These are phyloP conservation scores for Cercophora samala DNA, from an alignment of 495 filamentous ascomycete genomes.

Conservation along the genomic window DNA sequence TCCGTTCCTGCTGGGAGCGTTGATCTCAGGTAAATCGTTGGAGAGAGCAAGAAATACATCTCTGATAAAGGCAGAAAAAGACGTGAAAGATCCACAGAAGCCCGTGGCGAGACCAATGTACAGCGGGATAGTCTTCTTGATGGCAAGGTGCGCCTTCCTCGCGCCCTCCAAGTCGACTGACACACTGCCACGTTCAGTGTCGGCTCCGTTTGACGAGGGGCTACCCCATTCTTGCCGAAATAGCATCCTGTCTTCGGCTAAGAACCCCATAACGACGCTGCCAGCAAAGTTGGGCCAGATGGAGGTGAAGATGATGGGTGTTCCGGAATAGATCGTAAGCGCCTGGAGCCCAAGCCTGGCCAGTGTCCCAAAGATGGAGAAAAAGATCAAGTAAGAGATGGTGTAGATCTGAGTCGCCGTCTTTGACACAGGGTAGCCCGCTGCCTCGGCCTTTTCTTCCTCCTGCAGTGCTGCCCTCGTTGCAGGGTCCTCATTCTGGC, in stretches of 20 bases:
- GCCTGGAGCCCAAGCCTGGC: constrained; percentile 78
- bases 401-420: constrained; percentile 72
- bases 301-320: constrained; percentile 68
- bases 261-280: constrained; percentile 78
- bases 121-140: constrained; percentile 81
- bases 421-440: constrained; percentile 41
- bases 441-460: constrained; percentile 8
- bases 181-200: constrained; percentile 21
- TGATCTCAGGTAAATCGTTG: constrained; percentile 55
- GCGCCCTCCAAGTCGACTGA: constrained; percentile 35
- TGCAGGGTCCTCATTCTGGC: constrained; percentile 3
- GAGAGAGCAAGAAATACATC: constrained; percentile 81
- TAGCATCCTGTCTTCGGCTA: constrained; percentile 72
- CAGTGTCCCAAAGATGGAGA: constrained; percentile 83
- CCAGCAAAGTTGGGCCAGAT: constrained; percentile 93
- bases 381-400: constrained; percentile 76
- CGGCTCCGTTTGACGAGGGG: constrained; percentile 19
- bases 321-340: constrained; percentile 75
- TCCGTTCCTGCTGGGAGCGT: constrained; percentile 53
- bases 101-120: constrained; percentile 91
- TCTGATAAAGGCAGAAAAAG: constrained; percentile 85
- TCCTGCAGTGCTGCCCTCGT: constrained; percentile 17
- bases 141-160: constrained; percentile 51
- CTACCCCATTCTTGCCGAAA: constrained; percentile 51
- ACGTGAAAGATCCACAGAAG: constrained; percentile 91